phyloP scores from a whole-genome alignment of 2,329 filamentous ascomycete species.

The Penicillium carneum region DNA sequence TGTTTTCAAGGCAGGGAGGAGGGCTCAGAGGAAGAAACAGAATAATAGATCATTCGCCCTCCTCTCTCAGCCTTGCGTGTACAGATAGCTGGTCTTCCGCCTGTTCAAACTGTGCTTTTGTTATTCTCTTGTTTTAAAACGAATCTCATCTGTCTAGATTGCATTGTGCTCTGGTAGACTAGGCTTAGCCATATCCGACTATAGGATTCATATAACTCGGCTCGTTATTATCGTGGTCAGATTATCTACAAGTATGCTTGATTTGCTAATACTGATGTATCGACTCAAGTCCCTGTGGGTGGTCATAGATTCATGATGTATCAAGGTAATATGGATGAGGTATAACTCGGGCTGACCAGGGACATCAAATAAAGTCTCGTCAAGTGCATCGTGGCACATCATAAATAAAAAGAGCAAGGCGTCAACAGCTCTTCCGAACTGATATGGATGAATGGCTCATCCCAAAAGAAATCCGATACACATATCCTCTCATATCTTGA shows the following conservation, averaged over 20 bases:
- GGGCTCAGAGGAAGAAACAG: conserved; percentile 31
- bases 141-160: conserved; percentile 45
- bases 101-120: conserved; percentile 49
- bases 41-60: conserved; percentile 35
- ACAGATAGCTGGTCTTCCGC: conserved; percentile 53
- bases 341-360: conserved; percentile 2
- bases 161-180: conserved; percentile 16
- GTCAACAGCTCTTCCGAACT: background rate
- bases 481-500: background rate
- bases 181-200: background rate
- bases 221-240: background rate
- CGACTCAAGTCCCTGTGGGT: background rate
- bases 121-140: conserved; percentile 43
- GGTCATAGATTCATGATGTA: background rate
- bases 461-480: background rate
- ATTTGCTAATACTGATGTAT: conserved; percentile 1
- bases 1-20: conserved; percentile 36
- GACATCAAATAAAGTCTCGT: background rate
- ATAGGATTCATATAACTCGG: background rate
- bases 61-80: conserved; percentile 47
- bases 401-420: background rate
- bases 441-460: background rate
- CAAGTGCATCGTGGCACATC: background rate
- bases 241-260: background rate
- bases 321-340: background rate